Base-by-base conservation (phyloP, 2,329 filamentous ascomycete species). In the Macroventuria anomochaeta region DNA sequence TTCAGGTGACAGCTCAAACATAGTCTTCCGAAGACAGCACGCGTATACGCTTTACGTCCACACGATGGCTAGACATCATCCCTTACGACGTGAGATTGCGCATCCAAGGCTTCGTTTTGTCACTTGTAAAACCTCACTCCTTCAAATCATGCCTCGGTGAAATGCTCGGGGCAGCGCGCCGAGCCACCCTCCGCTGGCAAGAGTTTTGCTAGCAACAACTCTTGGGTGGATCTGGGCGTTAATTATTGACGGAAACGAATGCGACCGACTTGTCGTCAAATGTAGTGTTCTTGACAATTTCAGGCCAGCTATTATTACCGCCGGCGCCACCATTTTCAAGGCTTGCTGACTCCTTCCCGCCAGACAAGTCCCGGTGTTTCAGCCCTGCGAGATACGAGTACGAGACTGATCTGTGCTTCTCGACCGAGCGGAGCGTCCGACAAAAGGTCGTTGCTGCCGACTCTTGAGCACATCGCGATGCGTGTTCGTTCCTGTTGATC, bases 351-450 rank as follows among this genome's bases (percentile, higher is more conserved):
- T 43, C 41, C 32, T 46, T 29, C 15, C 34, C 28, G 20, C 37
- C 21, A 17, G 15, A 17, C 46, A 36, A 17, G 29, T 31, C 23
- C 46, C 31, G 31, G 17, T 29, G 46, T 41, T 49, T 41, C 46
- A 49, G 46, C 38, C 46, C 23, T 49, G 23, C 46, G 13, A 15
- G 11, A 49, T 36, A 48, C 46, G 37, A 29, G 17, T 40, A 21
- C 29, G 29, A 36, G 11, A 36, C 13, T 13, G 18, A 18, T 20
- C 43, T 20, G 8, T 15, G 15, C n/a, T 15, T 47, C 7, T 39
- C 28, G 37, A 34, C 29, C 37, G 46, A 40, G 36, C 37, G 37
- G 36, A 40, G 15, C 29, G 11, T 48, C 37, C 37, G 46, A 40
- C 29, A 40, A 23, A 34, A 48, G 1, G 3, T 33, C 20, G 26